A percentile compares a stretch with the other conserved stretches of the same genome.
phyloP scores from a whole-genome alignment of 2,329 filamentous ascomycete genomes.

The Colletotrichum sp. region DNA sequence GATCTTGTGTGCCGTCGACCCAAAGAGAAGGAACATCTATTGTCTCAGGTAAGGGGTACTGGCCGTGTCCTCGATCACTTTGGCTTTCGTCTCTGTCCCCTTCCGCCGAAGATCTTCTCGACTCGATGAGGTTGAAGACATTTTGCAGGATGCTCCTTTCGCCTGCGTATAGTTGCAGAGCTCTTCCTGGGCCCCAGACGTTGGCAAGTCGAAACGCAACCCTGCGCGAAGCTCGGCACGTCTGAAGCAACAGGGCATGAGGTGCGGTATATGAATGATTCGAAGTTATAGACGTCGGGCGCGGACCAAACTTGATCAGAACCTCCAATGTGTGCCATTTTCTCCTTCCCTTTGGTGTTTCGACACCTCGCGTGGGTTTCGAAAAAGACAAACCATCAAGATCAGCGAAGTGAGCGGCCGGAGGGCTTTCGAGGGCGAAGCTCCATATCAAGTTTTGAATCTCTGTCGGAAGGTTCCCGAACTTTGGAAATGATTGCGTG shows the following conservation, averaged over 20 bases:
- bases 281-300: not conserved
- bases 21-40: not conserved
- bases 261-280: not conserved
- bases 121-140: not conserved
- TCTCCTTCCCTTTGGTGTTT: not conserved
- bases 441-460: not conserved
- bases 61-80: not conserved
- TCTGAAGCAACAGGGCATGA: not conserved
- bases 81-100: not conserved
- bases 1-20: not conserved
- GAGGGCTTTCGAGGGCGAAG: not conserved
- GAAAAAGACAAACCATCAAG: not conserved
- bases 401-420: not conserved
- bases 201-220: not conserved
- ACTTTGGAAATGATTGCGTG: not conserved
- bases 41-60: not conserved
- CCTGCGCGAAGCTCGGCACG: not conserved
- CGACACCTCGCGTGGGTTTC: fast-evolving
- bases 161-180: not conserved
- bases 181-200: not conserved
- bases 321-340: not conserved
- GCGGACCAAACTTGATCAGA: not conserved
- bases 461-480: not conserved
- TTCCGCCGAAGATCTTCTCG: fast-evolving
- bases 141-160: not conserved